A percentile compares a stretch with the other conserved stretches of the same genome.
phyloP scores from a whole-genome alignment of 192 early-diverging fungal species.

The Gigaspora rosea region DNA sequence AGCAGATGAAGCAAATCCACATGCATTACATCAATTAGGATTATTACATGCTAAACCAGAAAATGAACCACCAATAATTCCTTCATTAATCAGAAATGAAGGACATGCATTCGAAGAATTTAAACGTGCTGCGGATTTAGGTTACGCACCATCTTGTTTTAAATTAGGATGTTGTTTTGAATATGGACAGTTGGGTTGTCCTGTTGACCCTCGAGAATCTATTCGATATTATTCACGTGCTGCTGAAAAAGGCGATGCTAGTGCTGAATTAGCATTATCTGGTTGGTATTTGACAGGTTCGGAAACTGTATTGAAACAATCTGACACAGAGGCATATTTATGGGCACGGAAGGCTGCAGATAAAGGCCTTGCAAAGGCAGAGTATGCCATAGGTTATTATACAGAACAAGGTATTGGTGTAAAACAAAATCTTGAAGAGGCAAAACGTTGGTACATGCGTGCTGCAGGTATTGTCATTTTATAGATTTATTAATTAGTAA shows the following conservation, averaged over 20 bases:
- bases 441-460: constrained; percentile 83
- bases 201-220: constrained; percentile 83
- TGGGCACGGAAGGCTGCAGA: constrained; percentile 98
- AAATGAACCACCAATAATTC: constrained; percentile 51
- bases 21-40: constrained; percentile 92
- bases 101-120: constrained; percentile 90
- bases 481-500: neutral
- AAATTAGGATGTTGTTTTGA: constrained; percentile 92
- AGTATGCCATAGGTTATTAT: constrained; percentile 97
- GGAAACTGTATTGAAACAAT: constrained; percentile 86
- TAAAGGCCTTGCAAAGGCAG: constrained; percentile 91
- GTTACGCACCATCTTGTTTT: constrained; percentile 92
- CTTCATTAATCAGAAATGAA: constrained; percentile 76
- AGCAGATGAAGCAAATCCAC: constrained; percentile 89
- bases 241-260: constrained; percentile 87
- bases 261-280: constrained; percentile 90
- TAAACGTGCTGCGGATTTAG: constrained; percentile 88
- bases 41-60: constrained; percentile 76
- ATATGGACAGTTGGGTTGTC: constrained; percentile 87
- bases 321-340: constrained; percentile 92
- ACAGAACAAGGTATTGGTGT: constrained; percentile 90
- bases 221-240: constrained; percentile 97
- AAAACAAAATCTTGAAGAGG: constrained; percentile 76
- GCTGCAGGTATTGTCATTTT: constrained; percentile 52
- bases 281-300: constrained; percentile 98